Evolutionary conservation across 306 rosid species (phyloP).

Genomic region (Spatholobus suberectus): DNA sequence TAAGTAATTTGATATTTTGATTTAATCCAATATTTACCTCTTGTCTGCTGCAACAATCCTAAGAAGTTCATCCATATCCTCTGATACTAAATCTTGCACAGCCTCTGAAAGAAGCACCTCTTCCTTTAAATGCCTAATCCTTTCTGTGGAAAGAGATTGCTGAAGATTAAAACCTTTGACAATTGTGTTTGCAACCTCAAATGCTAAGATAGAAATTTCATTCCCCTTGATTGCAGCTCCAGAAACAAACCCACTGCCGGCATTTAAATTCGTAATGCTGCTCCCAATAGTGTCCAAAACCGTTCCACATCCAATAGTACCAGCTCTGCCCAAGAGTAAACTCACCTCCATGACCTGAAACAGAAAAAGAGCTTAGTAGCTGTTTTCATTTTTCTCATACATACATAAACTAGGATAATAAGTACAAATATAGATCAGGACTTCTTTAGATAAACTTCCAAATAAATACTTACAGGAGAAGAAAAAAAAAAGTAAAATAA

Average conservation of each 20-base stretch:
- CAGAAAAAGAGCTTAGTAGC: slow-evolving; percentile 15
- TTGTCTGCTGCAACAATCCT: slow-evolving; percentile 73
- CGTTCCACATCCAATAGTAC: slow-evolving; percentile 71
- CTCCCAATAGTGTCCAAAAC: slow-evolving; percentile 91
- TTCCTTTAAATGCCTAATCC: slow-evolving; percentile 65
- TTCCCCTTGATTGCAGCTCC: slow-evolving; percentile 69
- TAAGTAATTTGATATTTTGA: slow-evolving; percentile 14
- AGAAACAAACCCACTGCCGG: slow-evolving; percentile 67
- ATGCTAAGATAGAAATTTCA: slow-evolving; percentile 72
- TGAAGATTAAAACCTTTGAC: slow-evolving; percentile 74
- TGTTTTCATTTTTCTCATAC: slow-evolving; percentile 26
- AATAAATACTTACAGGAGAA: background rate
- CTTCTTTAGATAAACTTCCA: background rate
- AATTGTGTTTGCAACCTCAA: slow-evolving; percentile 86
- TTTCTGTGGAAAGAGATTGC: slow-evolving; percentile 66
- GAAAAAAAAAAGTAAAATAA: too few species aligned
- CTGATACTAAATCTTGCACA: slow-evolving; percentile 70
- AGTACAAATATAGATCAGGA: too few species aligned
- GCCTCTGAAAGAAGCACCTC: slow-evolving; percentile 68
- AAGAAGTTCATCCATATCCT: slow-evolving; percentile 68
- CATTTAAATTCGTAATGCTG: slow-evolving; percentile 75
- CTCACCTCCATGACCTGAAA: slow-evolving; percentile 79
- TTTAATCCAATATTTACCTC: slow-evolving; percentile 53
- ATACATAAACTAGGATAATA: too few species aligned
- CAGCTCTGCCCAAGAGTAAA: slow-evolving; percentile 70